These are phyloP conservation scores for Strobilomyces echinocephalus DNA, from an alignment of 768 basidiomycete genomes.

Conservation along the genomic window DNA sequence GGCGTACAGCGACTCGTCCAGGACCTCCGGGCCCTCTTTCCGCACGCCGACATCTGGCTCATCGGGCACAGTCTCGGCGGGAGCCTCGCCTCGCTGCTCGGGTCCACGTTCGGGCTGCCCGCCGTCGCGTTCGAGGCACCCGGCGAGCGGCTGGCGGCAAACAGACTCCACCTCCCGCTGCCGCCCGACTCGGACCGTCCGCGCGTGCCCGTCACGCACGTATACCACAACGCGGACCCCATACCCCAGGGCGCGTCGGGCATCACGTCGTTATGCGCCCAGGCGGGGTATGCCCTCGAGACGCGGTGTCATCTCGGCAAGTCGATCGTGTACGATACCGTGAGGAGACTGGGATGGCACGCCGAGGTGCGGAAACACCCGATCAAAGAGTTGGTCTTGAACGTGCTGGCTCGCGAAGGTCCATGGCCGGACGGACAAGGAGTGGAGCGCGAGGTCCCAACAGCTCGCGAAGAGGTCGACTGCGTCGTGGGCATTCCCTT, in stretches of 20 bases:
- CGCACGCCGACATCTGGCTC: conserved; percentile 57
- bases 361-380: conserved; percentile 53
- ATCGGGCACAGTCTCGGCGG: conserved; percentile 62
- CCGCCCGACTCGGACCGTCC: conserved; percentile 30
- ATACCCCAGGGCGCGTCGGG: conserved; percentile 58
- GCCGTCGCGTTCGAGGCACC: conserved; percentile 63
- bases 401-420: conserved; percentile 46
- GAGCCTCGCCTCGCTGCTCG: conserved; percentile 57
- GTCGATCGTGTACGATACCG: conserved; percentile 64
- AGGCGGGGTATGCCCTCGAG: conserved; percentile 64
- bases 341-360: conserved; percentile 56
- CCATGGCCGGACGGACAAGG: conserved; percentile 37
- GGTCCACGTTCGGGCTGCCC: conserved; percentile 60
- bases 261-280: conserved; percentile 46
- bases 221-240: conserved; percentile 70
- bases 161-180: conserved; percentile 57
- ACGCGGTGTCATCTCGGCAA: conserved; percentile 59
- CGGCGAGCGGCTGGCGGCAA: conserved; percentile 57
- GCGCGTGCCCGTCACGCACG: conserved; percentile 36
- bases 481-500: conserved; percentile 47
- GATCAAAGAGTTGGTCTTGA: conserved; percentile 50
- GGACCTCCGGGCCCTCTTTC: conserved; percentile 55
- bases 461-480: conserved; percentile 54
- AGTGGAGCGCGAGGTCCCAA: conserved; percentile 46
- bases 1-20: conserved; percentile 46